A percentile compares a stretch with the other conserved stretches of the same genome.
These are phyloP conservation scores for Colletotrichum truncatum DNA, from an alignment of 2,329 filamentous ascomycete genomes.

Conservation along the genomic window DNA sequence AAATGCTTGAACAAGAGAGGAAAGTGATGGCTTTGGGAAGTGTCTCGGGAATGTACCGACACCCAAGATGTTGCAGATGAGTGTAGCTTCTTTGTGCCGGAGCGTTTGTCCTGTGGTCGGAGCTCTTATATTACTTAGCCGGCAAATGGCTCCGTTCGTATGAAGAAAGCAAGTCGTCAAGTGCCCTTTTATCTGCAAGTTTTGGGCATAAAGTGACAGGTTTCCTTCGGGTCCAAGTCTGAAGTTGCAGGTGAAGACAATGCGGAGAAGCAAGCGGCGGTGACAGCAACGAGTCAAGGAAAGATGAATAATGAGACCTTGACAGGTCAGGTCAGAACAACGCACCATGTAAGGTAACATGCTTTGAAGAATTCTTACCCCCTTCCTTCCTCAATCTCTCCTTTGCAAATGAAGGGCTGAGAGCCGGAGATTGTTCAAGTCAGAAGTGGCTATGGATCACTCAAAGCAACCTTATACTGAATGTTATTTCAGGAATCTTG, in stretches of 20 bases:
- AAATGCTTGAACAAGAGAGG: slow-evolving; percentile 19
- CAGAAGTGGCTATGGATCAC: slow-evolving; percentile 13
- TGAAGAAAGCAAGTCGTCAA: background rate
- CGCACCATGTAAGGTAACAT: background rate
- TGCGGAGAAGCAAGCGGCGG: background rate
- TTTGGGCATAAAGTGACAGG: background rate
- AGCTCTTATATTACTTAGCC: background rate
- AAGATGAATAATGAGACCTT: slow-evolving; percentile 14
- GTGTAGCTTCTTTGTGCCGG: slow-evolving; percentile 23
- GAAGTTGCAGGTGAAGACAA: slow-evolving; percentile 1
- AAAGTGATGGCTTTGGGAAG: slow-evolving; percentile 13
- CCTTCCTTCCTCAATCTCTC: background rate
- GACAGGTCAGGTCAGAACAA: slow-evolving; percentile 5
- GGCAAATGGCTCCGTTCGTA: slow-evolving; percentile 7
- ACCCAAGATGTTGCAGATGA: slow-evolving; percentile 30
- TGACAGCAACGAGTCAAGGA: slow-evolving; percentile 1
- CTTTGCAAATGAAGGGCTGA: background rate
- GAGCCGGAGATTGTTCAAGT: slow-evolving; percentile 1
- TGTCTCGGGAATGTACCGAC: slow-evolving; percentile 54
- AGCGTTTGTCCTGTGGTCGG: slow-evolving; percentile 25
- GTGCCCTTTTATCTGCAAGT: background rate
- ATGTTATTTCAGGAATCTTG: slow-evolving; percentile 20
- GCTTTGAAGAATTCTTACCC: slow-evolving; percentile 23
- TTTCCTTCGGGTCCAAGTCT: slow-evolving; percentile 17
- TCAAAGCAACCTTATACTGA: slow-evolving; percentile 15